These are phyloP conservation scores for Irpex sp. DNA, from an alignment of 1,284 basidiomycete genomes.

Conservation along the genomic window DNA sequence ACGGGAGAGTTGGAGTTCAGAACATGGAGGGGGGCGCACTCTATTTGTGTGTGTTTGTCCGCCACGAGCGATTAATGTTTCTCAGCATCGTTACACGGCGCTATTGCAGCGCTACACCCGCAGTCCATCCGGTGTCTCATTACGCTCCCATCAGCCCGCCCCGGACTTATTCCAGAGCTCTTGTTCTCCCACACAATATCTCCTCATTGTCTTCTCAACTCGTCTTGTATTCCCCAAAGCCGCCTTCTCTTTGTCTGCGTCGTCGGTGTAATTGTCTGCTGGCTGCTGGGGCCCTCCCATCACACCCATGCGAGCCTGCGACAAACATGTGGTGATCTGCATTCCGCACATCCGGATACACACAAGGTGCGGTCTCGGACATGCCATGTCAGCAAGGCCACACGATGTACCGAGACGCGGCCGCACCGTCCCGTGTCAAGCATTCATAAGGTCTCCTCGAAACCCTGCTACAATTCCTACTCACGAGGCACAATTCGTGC, in stretches of 20 bases:
- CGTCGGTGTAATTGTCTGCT: background rate
- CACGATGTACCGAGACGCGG: background rate
- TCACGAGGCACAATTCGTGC: too few relatives aligned
- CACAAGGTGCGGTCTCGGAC: background rate
- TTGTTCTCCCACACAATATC: background rate
- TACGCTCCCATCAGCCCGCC: background rate
- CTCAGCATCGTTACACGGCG: background rate
- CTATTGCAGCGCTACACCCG: background rate
- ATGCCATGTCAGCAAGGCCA: background rate
- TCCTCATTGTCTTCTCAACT: background rate
- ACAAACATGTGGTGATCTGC: background rate
- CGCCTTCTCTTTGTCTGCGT: too few relatives aligned
- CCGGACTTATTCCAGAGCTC: background rate
- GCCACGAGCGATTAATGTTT: background rate
- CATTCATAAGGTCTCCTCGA: background rate
- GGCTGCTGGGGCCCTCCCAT: background rate
- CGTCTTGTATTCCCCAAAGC: too few relatives aligned
- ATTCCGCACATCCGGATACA: background rate
- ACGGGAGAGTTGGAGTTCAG: background rate
- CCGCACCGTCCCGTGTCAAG: background rate
- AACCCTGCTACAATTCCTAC: background rate
- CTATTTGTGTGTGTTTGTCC: constrained; percentile 15
- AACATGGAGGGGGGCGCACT: background rate
- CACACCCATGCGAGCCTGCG: background rate
- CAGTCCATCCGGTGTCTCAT: background rate